Conservation (phyloP, 139 green algal species). For the Chlamydomonas schloesseri region DNA sequence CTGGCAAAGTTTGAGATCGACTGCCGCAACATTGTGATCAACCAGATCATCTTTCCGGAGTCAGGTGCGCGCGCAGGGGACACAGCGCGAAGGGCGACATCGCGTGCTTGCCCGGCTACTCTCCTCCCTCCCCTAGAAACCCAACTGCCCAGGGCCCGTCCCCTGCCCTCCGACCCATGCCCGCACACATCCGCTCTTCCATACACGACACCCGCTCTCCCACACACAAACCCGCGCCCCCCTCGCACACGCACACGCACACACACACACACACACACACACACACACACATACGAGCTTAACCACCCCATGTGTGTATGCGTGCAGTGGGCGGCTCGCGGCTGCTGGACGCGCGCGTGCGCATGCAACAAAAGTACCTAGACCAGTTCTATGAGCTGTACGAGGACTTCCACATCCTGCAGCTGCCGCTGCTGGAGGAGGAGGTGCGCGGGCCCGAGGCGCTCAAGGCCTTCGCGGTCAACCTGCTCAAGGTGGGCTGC, state of each 20-base stretch:
- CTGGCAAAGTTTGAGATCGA: constrained; percentile 98
- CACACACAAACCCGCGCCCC: no score
- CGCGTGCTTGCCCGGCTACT: no score
- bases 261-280: no score
- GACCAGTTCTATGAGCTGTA: constrained; percentile 96
- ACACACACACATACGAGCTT: no score
- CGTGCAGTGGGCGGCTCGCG: constrained; percentile 58
- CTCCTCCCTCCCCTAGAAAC: no score
- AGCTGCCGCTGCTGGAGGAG: constrained; percentile 91
- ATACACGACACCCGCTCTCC: no score
- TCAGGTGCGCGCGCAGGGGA: no score
- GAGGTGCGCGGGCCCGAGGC: constrained; percentile 82
- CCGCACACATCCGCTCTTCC: no score
- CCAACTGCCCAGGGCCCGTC: no score
- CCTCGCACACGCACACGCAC: not conserved
- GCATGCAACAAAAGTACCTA: constrained; percentile 97
- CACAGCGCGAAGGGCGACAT: no score
- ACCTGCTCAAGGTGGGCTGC: constrained; percentile 69
- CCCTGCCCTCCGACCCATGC: no score
- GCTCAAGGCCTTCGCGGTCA: constrained; percentile 75
- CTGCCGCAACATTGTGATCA: constrained; percentile 96
- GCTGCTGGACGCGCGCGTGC: constrained; percentile 86
- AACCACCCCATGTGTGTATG: no score
- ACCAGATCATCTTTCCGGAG: constrained; percentile 93
- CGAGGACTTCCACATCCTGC: constrained; percentile 93